Evolutionary conservation across 176 grass and related monocot species (phyloP), one percentile per base, ranked within the genome.

Genomic region (Avena sativa): DNA sequence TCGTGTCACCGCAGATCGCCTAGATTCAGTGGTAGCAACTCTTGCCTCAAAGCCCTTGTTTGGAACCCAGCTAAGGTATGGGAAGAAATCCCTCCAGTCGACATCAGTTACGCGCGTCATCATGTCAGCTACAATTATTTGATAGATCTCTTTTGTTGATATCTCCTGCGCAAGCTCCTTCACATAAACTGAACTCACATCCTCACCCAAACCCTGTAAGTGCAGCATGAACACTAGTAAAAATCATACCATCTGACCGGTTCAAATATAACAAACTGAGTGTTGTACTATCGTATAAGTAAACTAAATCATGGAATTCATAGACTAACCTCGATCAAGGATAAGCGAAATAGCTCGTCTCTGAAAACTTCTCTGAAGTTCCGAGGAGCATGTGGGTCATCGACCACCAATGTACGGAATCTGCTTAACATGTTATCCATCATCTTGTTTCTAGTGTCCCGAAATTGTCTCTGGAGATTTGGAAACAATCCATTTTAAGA

Each of bases 31-130:
- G 50, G 46, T 79, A 23, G 64, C 44, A 48, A 98, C 81, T 80
- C 81, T 95, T n/a, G 36, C 40, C 81, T 98, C 95, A 53, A 91
- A 91, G 74, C 84, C 79, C 85, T 46, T 90, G 84, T 98, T 98
- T 74, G 95, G 95, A 49, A 98, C 28, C 95, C 95, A 98, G 51
- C 73, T 71, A 19, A 98, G 89, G 86, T 93, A 98, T 36, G 95
- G 93, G 88, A 98, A 98, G 88, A 95, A 95, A 55, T 98, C 95
- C 79, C 93, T 98, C 95, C 95, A 98, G 26, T 98, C 95, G 0
- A 93, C 95, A 44, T 93, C 93, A 46, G 93, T 92, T 44, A 91
- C 93, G 43, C 93, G 89, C 79, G 66, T 92, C 95, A 95, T 93
- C 83, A 92, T 94, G 82, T 98, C 93, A 38, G 86, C 53, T 10